phyloP scores from a whole-genome alignment of 2,329 filamentous ascomycete genomes.

The Uncinocarpus reesii region DNA sequence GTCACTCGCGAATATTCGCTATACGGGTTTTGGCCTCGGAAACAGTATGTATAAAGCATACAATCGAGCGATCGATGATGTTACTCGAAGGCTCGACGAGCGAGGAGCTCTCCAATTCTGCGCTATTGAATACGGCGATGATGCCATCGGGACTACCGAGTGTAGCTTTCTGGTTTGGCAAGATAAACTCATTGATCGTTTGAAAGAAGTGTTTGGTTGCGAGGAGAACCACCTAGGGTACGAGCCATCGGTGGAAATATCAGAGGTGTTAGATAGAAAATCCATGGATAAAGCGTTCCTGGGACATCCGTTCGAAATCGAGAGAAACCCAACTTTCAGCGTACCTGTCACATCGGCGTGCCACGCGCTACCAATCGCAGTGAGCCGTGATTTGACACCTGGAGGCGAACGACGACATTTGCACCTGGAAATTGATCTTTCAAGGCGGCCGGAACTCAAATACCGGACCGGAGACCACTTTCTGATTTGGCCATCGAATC shows the following conservation, averaged over 20 bases:
- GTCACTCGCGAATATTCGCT: slow-evolving; percentile 74
- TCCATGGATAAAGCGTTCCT: too few relatives aligned
- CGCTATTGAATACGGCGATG: slow-evolving; percentile 84
- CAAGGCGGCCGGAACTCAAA: slow-evolving; percentile 73
- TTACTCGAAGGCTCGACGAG: slow-evolving; percentile 69
- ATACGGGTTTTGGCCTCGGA: slow-evolving; percentile 87
- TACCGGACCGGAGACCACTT: slow-evolving; percentile 98
- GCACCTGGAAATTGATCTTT: slow-evolving; percentile 89
- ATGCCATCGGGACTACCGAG: slow-evolving; percentile 98
- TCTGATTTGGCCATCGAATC: slow-evolving; percentile 92
- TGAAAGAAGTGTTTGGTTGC: slow-evolving; percentile 72
- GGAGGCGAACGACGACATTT: slow-evolving; percentile 88
- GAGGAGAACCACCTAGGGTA: slow-evolving; percentile 95
- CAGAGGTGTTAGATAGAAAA: too few relatives aligned
- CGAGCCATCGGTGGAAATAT: too few relatives aligned
- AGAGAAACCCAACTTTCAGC: slow-evolving; percentile 85
- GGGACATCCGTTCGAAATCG: slow-evolving; percentile 75
- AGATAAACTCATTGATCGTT: slow-evolving; percentile 91
- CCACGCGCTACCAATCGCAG: slow-evolving; percentile 79
- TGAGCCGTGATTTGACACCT: slow-evolving; percentile 83
- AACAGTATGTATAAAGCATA: slow-evolving; percentile 99
- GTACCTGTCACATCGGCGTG: too few relatives aligned
- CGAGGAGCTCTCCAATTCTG: slow-evolving; percentile 78
- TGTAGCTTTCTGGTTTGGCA: slow-evolving; percentile 99
- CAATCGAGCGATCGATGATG: slow-evolving; percentile 93